Conservation (phyloP, 2,329 filamentous ascomycete genomes). For the Chaetomium globosum region DNA sequence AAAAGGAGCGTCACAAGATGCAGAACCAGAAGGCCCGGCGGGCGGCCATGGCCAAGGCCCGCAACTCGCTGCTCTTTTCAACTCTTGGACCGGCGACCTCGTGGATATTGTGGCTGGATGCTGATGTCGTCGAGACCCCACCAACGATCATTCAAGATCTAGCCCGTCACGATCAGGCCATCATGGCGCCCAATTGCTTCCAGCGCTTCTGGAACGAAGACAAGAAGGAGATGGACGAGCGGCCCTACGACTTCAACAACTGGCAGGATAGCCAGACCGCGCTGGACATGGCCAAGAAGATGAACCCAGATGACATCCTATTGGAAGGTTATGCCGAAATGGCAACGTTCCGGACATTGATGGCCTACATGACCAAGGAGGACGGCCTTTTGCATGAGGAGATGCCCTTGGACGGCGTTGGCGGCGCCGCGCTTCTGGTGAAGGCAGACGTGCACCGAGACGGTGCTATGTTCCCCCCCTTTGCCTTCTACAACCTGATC, state of each 20-base stretch:
- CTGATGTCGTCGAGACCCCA: constrained; percentile 88
- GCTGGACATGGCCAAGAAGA: constrained; percentile 70
- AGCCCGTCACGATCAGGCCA: constrained; percentile 80
- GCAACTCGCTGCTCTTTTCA: constrained; percentile 93
- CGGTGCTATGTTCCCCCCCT: constrained; percentile 97
- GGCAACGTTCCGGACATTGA: constrained; percentile 86
- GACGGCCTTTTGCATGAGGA: constrained; percentile 61
- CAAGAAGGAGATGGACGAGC: constrained; percentile 69
- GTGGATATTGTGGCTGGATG: constrained; percentile 96
- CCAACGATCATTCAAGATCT: constrained; percentile 86
- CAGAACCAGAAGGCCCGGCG: constrained; percentile 83
- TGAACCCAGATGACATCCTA: constrained; percentile 90
- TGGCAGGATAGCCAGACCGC: constrained; percentile 90
- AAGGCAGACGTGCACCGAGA: constrained; percentile 97
- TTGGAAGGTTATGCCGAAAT: constrained; percentile 92
- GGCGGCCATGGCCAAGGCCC: constrained; percentile 87
- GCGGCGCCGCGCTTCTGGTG: constrained; percentile 87
- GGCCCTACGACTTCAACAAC: constrained; percentile 95
- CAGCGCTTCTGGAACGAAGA: constrained; percentile 76
- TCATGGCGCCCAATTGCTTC: constrained; percentile 95
- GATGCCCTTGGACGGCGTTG: constrained; percentile 86
- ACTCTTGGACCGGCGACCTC: constrained; percentile 87
- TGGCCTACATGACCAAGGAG: constrained; percentile 76
- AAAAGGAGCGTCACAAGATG: constrained; percentile 89
- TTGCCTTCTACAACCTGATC: constrained; percentile 93